Evolutionary conservation across 108 stramenopile genomes (phyloP).

Genomic region (Cyclotella choctawhatcheeana): DNA sequence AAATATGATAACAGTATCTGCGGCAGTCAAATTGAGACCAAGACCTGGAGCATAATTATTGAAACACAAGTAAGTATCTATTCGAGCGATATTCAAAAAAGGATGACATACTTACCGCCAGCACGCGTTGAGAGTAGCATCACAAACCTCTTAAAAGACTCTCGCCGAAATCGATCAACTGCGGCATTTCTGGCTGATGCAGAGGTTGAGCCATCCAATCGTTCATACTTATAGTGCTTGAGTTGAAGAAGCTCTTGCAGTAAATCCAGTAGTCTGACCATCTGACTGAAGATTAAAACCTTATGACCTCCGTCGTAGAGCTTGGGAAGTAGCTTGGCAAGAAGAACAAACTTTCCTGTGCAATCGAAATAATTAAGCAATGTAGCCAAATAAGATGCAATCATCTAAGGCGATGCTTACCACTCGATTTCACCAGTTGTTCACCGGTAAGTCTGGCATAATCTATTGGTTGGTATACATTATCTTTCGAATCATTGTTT

Average conservation of each 20-base stretch:
- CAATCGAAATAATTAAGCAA: no score
- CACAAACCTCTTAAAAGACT: constrained; percentile 85
- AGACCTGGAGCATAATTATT: constrained; percentile 46
- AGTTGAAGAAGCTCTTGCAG: constrained; percentile 91
- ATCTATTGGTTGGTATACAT: constrained; percentile 45
- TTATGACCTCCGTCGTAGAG: constrained; percentile 91
- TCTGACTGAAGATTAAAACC: constrained; percentile 96
- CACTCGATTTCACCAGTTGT: constrained; percentile 85
- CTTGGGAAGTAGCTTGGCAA: constrained; percentile 90
- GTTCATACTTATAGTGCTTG: constrained; percentile 80
- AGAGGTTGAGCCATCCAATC: constrained; percentile 90
- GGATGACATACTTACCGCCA: constrained; percentile 56
- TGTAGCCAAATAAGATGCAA: no score
- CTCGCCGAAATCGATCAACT: constrained; percentile 92
- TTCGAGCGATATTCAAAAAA: no score
- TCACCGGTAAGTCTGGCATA: constrained; percentile 75
- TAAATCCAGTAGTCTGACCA: constrained; percentile 92
- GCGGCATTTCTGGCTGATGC: constrained; percentile 86
- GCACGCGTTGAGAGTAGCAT: constrained; percentile 96
- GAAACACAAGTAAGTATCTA: no score
- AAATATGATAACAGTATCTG: constrained; percentile 97
- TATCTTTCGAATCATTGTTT: constrained; percentile 15
- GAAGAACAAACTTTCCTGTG: constrained; percentile 77
- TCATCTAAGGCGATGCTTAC: constrained; percentile 22
- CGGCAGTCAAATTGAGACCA: constrained; percentile 91